Percentiles rank a stretch among this genome's conserved stretches.
Evolutionary conservation across 1,284 basidiomycete species (phyloP).

Genomic region (Naganishia albida): DNA sequence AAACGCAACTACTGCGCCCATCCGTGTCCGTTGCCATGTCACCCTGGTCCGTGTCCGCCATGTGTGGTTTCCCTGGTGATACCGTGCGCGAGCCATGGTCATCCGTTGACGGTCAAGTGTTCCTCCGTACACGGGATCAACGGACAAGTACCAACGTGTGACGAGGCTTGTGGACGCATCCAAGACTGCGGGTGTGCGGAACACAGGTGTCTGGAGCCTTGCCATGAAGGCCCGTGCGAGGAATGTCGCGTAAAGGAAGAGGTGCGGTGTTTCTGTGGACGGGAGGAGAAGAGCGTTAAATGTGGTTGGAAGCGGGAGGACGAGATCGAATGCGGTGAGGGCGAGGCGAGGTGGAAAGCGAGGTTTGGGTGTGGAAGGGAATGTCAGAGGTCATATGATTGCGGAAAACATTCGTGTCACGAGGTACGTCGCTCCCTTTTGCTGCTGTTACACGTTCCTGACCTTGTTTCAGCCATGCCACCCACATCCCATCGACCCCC

Average conservation of each 20-base stretch:
- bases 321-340: conserved; percentile 42
- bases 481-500: conserved; percentile 63
- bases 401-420: conserved; percentile 70
- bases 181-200: conserved; percentile 64
- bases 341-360: conserved; percentile 63
- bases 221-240: conserved; percentile 72
- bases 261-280: conserved; percentile 75
- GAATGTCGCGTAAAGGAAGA: conserved; percentile 63
- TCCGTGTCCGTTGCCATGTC: conserved; percentile 64
- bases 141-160: conserved; percentile 63
- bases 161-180: conserved; percentile 62
- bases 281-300: conserved; percentile 61
- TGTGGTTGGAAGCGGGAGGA: conserved; percentile 65
- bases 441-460: background rate
- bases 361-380: conserved; percentile 65
- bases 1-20: conserved; percentile 62
- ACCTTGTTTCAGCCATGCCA: conserved; percentile 62
- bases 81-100: conserved; percentile 69
- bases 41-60: conserved; percentile 76
- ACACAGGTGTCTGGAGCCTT: conserved; percentile 61
- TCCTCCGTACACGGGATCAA: conserved; percentile 54
- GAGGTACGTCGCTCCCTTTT: conserved; percentile 51
- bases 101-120: conserved; percentile 67
- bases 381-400: conserved; percentile 73
- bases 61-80: conserved; percentile 60